Conservation (phyloP, 345 rosid species). For the Populus nigra region DNA sequence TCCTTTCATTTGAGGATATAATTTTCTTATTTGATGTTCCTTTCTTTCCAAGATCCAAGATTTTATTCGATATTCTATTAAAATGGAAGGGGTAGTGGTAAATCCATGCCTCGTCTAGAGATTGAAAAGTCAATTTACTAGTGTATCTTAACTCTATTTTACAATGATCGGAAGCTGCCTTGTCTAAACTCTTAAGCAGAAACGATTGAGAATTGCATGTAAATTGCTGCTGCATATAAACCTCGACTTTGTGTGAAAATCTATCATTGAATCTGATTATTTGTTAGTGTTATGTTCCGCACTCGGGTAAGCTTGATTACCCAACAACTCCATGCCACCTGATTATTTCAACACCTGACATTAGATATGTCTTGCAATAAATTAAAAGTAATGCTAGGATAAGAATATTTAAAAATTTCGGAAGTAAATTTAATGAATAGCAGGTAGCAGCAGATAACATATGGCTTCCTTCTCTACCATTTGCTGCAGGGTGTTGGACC, state of each 20-base stretch:
- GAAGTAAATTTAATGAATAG: no score
- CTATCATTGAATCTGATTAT: background rate
- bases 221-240: background rate
- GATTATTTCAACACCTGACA: background rate
- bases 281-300: background rate
- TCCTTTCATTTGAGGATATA: background rate
- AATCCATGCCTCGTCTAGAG: background rate
- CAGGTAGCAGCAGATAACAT: background rate
- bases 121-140: no score
- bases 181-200: no score
- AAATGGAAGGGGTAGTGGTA: background rate
- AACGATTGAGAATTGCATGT: background rate
- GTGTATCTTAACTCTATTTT: no score
- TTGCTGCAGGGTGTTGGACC: constrained; percentile 73
- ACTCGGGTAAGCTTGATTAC: background rate
- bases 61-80: no score
- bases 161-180: no score
- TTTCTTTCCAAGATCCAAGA: background rate
- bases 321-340: background rate
- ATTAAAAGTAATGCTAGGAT: background rate
- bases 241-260: background rate
- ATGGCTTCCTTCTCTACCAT: background rate
- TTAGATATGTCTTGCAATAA: background rate
- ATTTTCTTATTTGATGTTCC: background rate
- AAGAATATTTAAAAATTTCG: background rate